Evolutionary conservation across 768 basidiomycete genomes (phyloP).

Genomic region (Boletus sp.): DNA sequence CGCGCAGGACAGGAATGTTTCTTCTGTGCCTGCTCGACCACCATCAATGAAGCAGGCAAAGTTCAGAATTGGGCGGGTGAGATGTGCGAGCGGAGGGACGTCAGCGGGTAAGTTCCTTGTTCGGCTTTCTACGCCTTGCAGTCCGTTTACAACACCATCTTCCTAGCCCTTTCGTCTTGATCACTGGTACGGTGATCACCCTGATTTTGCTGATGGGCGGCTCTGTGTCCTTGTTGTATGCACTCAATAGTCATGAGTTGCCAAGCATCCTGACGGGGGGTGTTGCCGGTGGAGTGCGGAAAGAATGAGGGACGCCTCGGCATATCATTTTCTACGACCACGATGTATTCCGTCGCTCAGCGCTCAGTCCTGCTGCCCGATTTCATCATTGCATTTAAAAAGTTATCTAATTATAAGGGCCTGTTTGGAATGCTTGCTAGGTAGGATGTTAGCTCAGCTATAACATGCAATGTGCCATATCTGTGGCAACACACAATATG

Average conservation of each 20-base stretch:
- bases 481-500: no score
- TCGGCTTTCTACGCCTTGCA: background rate
- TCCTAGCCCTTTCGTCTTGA: constrained; percentile 66
- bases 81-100: constrained; percentile 72
- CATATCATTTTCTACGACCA: background rate
- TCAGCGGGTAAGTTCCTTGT: constrained; percentile 64
- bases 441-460: no score
- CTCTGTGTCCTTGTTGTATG: constrained; percentile 62
- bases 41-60: constrained; percentile 50
- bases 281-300: constrained; percentile 46
- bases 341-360: constrained; percentile 3
- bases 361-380: background rate
- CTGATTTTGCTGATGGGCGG: constrained; percentile 65
- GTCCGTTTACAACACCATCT: constrained; percentile 1
- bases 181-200: constrained; percentile 64
- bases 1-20: constrained; percentile 57
- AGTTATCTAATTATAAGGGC: background rate
- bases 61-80: constrained; percentile 71
- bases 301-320: constrained; percentile 37
- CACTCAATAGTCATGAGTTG: constrained; percentile 56
- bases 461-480: no score
- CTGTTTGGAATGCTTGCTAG: no score
- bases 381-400: background rate
- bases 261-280: constrained; percentile 74
- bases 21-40: constrained; percentile 44